Conservation (phyloP, 331 rosid species). For the Pyracantha coccinea region DNA sequence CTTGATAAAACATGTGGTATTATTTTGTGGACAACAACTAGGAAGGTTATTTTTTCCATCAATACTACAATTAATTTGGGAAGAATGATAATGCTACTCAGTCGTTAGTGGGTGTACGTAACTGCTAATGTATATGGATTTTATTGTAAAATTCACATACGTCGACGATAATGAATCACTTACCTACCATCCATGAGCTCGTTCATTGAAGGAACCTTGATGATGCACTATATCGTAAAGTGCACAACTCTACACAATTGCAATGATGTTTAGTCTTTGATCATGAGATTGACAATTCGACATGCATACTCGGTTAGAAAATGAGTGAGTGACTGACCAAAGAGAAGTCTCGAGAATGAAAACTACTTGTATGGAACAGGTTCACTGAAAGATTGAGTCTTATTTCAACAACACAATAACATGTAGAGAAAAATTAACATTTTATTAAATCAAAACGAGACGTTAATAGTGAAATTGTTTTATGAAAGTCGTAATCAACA, state of each 20-base stretch:
- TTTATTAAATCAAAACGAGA: too few relatives aligned
- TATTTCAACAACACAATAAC: too few relatives aligned
- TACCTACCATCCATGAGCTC: fast-evolving
- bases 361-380: fast-evolving
- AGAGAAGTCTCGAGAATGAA: too few relatives aligned
- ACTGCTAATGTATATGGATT: neutral
- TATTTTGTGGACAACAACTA: neutral
- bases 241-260: neutral
- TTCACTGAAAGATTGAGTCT: fast-evolving
- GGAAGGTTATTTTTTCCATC: too few relatives aligned
- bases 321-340: neutral
- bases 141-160: too few relatives aligned
- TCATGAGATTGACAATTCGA: neutral
- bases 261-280: neutral
- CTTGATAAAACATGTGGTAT: neutral
- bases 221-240: neutral
- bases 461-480: too few relatives aligned
- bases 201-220: neutral
- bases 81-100: neutral
- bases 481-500: neutral
- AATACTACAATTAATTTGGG: too few relatives aligned
- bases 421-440: fast-evolving
- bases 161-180: too few relatives aligned
- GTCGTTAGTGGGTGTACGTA: neutral
- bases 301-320: neutral